Conservation (phyloP, 345 rosid genomes). For the Citrus medica region DNA sequence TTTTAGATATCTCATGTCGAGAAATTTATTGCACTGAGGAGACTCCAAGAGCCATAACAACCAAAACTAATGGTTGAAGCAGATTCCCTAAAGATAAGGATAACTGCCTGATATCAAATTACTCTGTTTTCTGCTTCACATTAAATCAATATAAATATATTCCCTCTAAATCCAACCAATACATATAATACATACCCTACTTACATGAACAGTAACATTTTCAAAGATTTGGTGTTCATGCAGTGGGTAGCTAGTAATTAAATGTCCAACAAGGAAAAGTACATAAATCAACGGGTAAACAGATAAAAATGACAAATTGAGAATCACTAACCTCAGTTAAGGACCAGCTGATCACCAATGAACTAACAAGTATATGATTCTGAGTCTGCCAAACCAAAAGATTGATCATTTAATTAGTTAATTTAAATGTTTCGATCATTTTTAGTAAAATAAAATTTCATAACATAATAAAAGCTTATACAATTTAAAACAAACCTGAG, state of each 20-base stretch:
- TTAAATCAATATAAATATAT: background rate
- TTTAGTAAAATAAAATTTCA: background rate
- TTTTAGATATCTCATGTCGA: background rate
- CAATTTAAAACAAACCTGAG: conserved; percentile 45
- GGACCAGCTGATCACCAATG: conserved; percentile 95
- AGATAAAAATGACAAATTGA: background rate
- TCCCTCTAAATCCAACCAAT: background rate
- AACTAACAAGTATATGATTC: conserved; percentile 64
- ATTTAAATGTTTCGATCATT: background rate
- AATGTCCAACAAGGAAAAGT: background rate
- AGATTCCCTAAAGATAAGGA: background rate
- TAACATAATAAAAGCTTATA: background rate
- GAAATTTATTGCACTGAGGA: background rate
- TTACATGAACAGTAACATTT: background rate
- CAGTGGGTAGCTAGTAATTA: background rate
- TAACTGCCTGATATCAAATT: background rate
- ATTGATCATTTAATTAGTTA: background rate
- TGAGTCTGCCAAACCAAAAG: conserved; percentile 38
- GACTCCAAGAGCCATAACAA: background rate
- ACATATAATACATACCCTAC: background rate
- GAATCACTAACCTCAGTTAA: conserved; percentile 68
- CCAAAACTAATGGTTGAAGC: background rate
- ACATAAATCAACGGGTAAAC: background rate
- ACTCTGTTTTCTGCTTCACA: background rate
- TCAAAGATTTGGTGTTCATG: background rate